phyloP scores from a whole-genome alignment of 495 filamentous ascomycete species.

The Hypoxylon rickii region DNA sequence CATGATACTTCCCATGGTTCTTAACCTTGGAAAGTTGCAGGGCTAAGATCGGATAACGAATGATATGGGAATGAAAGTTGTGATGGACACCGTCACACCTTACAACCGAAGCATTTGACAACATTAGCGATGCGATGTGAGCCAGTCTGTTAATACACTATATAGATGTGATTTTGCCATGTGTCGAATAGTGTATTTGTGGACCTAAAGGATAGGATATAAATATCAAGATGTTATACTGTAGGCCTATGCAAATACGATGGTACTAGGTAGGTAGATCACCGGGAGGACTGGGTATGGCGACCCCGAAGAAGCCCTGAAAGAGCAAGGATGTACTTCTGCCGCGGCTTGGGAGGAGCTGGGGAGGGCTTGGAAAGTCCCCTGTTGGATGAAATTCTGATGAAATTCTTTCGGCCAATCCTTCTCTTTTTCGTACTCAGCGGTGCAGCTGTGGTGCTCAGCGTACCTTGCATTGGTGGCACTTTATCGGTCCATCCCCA shows the following conservation, averaged over 20 bases:
- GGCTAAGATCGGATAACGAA: conserved; percentile 23
- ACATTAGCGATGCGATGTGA: background rate
- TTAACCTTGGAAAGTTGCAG: too few species aligned
- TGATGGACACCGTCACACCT: conserved; percentile 5
- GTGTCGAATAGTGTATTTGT: too few species aligned
- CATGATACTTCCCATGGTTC: conserved; percentile 18
- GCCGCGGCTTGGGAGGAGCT: background rate
- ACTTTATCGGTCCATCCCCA: conserved; percentile 26
- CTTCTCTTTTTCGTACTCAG: conserved; percentile 4
- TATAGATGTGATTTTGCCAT: too few species aligned
- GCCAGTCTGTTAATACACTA: background rate
- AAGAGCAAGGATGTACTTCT: conserved; percentile 12
- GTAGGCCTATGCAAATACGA: background rate
- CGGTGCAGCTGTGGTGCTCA: too few species aligned
- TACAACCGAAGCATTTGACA: conserved; percentile 1
- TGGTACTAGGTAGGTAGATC: background rate
- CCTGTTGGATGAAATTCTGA: conserved; percentile 16
- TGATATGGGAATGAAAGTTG: conserved; percentile 1
- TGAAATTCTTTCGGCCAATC: conserved; percentile 22
- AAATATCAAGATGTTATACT: too few species aligned
- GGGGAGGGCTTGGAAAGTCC: background rate
- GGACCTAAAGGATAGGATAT: too few species aligned
- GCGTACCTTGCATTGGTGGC: conserved; percentile 33
- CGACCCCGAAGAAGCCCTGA: background rate
- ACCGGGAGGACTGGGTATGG: background rate